Percentiles rank a stretch among this genome's conserved stretches.
Evolutionary conservation across 192 early-diverging fungal species (phyloP).

Genomic region (Coemansia sp.): DNA sequence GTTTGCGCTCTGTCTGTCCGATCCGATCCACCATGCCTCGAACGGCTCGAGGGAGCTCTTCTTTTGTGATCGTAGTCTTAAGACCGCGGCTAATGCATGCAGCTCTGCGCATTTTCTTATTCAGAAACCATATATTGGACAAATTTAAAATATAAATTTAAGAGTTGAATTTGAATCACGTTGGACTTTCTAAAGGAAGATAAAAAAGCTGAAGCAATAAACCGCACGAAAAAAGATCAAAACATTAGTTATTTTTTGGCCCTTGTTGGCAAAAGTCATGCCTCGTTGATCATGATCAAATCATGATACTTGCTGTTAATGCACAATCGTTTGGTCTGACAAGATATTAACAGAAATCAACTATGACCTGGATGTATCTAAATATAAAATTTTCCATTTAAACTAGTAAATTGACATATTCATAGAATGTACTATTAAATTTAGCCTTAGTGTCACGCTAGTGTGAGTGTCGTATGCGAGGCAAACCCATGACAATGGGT

Average conservation of each 20-base stretch:
- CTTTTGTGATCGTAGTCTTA: not conserved
- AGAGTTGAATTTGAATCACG: not conserved
- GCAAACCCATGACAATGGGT: too few relatives aligned
- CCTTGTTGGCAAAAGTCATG: too few relatives aligned
- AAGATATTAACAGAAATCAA: not conserved
- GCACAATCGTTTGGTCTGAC: too few relatives aligned
- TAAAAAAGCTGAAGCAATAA: not conserved
- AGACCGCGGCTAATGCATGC: not conserved
- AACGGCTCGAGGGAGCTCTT: constrained; percentile 48
- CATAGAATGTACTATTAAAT: too few relatives aligned
- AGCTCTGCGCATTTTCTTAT: not conserved
- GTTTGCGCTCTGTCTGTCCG: constrained; percentile 48
- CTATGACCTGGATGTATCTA: too few relatives aligned
- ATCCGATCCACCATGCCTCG: constrained; percentile 66
- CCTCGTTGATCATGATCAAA: too few relatives aligned
- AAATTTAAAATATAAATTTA: not conserved
- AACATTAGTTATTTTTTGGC: too few relatives aligned
- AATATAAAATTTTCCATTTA: too few relatives aligned
- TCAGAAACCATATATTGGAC: not conserved
- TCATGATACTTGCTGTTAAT: too few relatives aligned
- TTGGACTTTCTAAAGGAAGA: not conserved
- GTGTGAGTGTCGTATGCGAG: too few relatives aligned
- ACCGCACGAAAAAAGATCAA: not conserved
- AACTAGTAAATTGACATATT: too few relatives aligned
- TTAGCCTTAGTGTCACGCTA: too few relatives aligned